Evolutionary conservation across 148 eudicot species (phyloP), one percentile per base, ranked within the genome.

Genomic region (Nepenthes gracilis): DNA sequence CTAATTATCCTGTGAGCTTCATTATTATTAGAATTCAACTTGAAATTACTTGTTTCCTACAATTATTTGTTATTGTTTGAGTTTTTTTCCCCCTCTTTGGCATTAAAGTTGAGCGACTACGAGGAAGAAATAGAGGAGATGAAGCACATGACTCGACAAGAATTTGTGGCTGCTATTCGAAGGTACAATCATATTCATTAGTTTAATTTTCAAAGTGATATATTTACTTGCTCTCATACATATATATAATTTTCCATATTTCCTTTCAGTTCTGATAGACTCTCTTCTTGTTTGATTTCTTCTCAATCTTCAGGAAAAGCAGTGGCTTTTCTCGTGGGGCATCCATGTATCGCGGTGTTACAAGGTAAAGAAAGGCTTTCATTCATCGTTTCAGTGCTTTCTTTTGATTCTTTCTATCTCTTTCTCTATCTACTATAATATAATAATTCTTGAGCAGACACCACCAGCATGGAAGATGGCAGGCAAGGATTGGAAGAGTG

Each of bases 391-490:
- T 3, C 43, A 60, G 12, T 12, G 10, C 38, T 54, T 8, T 2
- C 57, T 3, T 40, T 40, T 40, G 6, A 40, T 40, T 8, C 8
- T 8, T 40, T 8, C 45, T 40, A 40, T 40, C 0, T 40, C 4
- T 40, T 8, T 40, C 4, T 40, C 45, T 40, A 1, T 8, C 45
- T 8, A 40, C 45, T n/a, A 0, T 11, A 49, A 49, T 1, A 3
- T 8, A 3, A 40, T 32, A 1, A 23, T 15, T 2, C 43, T 40
- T 52, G 54, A 69, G 38, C 73, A 83, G 91, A 74, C 99, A 93
- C 74, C 99, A 93, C 74, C 99, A 93, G 63, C 99, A 93, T 62
- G 98, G 98, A 35, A 76, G 98, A 72, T 93, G 98, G 98, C 98
- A 93, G 77, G 98, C 98, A 2, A 86, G 99, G 67, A 93, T 88